Conservation (phyloP, 495 filamentous ascomycete species). For the Aspergillus cristatus region DNA sequence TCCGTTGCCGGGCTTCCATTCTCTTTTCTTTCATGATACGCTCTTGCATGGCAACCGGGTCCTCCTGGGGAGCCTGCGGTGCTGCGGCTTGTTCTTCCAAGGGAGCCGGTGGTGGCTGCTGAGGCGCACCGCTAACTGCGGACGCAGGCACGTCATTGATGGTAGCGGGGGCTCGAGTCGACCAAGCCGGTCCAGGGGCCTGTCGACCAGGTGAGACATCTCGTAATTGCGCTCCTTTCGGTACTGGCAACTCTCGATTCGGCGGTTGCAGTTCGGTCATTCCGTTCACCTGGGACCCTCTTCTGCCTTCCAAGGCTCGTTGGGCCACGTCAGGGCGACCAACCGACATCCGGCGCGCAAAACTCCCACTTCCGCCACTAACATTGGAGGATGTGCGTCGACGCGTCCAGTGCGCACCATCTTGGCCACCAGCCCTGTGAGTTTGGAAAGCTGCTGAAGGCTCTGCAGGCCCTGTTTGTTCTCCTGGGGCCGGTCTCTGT, state of each 20-base stretch:
- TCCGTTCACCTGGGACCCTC: conserved; percentile 39
- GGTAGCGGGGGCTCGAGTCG: conserved; percentile 40
- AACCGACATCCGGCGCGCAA: conserved; percentile 50
- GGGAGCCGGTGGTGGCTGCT: conserved; percentile 16
- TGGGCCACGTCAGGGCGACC: conserved; percentile 37
- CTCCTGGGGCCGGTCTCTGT: conserved; percentile 55
- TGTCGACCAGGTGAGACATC: conserved; percentile 21
- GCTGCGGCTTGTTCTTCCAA: conserved; percentile 20
- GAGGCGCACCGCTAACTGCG: conserved; percentile 29
- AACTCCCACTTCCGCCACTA: conserved; percentile 77
- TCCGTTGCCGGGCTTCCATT: conserved; percentile 66
- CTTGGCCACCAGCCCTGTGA: conserved; percentile 57
- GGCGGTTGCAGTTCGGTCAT: conserved; percentile 24
- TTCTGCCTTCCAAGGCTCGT: conserved; percentile 34
- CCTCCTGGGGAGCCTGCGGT: conserved; percentile 37
- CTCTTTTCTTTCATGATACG: conserved; percentile 77
- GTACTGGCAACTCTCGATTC: conserved; percentile 15
- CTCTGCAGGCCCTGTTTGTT: conserved; percentile 67
- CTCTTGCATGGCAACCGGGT: conserved; percentile 61
- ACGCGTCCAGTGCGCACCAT: conserved; percentile 59
- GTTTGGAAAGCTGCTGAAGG: conserved; percentile 89
- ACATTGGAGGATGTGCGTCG: conserved; percentile 90
- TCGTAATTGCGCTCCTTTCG: conserved; percentile 10
- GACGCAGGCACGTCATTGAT: conserved; percentile 20
- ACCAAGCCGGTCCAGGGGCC: conserved; percentile 27